phyloP scores from a whole-genome alignment of 140 eudicot genomes.

The Cichorium intybus region DNA sequence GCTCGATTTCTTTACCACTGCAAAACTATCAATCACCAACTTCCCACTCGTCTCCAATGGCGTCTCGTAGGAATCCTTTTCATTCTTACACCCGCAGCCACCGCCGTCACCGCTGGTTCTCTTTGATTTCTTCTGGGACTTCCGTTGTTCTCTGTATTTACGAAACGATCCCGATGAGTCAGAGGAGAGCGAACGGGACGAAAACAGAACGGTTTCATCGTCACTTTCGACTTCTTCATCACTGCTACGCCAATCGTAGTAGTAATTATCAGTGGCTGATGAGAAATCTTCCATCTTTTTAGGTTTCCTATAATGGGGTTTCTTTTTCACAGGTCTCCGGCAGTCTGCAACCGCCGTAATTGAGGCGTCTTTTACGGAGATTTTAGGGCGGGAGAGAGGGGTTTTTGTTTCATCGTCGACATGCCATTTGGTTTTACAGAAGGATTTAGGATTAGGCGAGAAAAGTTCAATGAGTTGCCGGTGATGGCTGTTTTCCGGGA shows the following conservation, averaged over 20 bases:
- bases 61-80: neutral
- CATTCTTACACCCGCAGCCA: neutral
- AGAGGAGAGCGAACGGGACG: slow-evolving; percentile 50
- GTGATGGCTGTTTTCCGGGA: slow-evolving; percentile 38
- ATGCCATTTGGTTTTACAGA: slow-evolving; percentile 2
- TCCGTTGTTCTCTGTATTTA: slow-evolving; percentile 10
- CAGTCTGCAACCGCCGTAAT: slow-evolving; percentile 12
- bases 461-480: slow-evolving; percentile 45
- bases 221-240: slow-evolving; percentile 40
- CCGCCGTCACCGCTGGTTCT: neutral
- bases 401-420: slow-evolving; percentile 28
- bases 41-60: slow-evolving; percentile 29
- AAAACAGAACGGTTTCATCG: slow-evolving; percentile 43
- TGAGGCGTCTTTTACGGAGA: slow-evolving; percentile 21
- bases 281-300: slow-evolving; percentile 18
- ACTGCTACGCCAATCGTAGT: slow-evolving; percentile 50
- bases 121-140: slow-evolving; percentile 5
- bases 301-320: slow-evolving; percentile 27
- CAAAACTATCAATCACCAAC: slow-evolving; percentile 51
- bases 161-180: slow-evolving; percentile 40
- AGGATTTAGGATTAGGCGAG: slow-evolving; percentile 40
- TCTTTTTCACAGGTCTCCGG: slow-evolving; percentile 21
- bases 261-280: slow-evolving; percentile 25
- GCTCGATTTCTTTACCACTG: slow-evolving; percentile 63
- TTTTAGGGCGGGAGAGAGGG: slow-evolving; percentile 8